Evolutionary conservation across 108 stramenopile species (phyloP), one percentile per base, ranked within the genome.

Genomic region (Pseudonitzschia multiseries): DNA sequence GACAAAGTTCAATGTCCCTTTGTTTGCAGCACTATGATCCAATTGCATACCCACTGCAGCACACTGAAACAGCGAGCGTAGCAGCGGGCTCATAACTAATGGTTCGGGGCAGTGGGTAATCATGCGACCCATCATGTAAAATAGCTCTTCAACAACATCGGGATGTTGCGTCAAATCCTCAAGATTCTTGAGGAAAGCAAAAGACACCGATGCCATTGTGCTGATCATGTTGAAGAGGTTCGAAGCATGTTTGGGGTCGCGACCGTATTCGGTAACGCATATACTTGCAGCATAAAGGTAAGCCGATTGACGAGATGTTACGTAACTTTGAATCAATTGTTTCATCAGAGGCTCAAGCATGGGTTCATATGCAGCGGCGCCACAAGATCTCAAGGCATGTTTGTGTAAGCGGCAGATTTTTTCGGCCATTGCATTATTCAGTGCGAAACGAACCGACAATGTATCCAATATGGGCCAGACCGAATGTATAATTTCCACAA

Each of bases 141-240:
- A 98, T 42, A 95, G 90, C 78, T 98, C 97, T 72, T 98, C 97
- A 20, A 98, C 96, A 33, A 98, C 89, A 82, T 98, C 97, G 17
- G 97, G 97, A 72, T 96, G 86, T n/a, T 80, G 74, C 4, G 81
- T 91, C 65, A 96, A 84, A 71, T 93, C 94, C 26, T 91, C 86
- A n/a, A 82, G 53, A 24, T 66, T 80, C 57, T 77, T 65, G 12
- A 90, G 70, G 12, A 84, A 79, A 14, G 79, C 68, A 78, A 96
- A 94, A 8, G 88, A 79, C 14, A 88, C 74, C 20, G 57, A 69
- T 2, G 89, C 71, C 57, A 96, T 65, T 22, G 83, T 83, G n/a
- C 68, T 70, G 44, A 96, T 78, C 94, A 96, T 93, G 21, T 77
- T 77, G 60, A 83, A 93, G 56, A 97, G 72, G 29, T 70, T 68